Evolutionary conservation across 352 stramenopile species (phyloP).

Genomic region (Phytopythium cucurbitacearum): DNA sequence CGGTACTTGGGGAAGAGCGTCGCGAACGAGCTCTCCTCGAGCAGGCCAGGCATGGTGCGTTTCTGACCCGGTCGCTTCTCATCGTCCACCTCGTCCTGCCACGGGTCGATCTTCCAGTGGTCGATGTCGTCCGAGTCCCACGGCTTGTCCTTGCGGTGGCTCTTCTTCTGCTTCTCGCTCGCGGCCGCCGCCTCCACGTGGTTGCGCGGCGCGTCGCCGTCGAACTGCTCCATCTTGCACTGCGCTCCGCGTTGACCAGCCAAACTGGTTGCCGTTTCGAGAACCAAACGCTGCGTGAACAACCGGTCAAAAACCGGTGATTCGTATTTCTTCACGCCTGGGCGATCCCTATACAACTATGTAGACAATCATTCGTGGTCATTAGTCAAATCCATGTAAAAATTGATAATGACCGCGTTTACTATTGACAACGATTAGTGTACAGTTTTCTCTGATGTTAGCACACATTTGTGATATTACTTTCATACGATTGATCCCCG

Average conservation of each 20-base stretch:
- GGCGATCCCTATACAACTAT: too few relatives aligned
- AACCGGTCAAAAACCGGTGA: not conserved
- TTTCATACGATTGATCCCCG: too few relatives aligned
- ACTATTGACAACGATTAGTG: too few relatives aligned
- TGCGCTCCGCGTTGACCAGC: conserved; percentile 3
- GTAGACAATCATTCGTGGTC: not conserved
- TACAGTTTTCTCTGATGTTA: too few relatives aligned
- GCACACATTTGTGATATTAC: too few relatives aligned
- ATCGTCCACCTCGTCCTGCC: conserved; percentile 72
- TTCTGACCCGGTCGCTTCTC: conserved; percentile 75
- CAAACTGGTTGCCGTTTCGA: not conserved
- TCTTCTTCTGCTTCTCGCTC: conserved; percentile 68
- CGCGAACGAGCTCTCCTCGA: conserved; percentile 99
- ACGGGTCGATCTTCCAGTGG: conserved; percentile 97
- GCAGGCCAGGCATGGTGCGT: conserved; percentile 74
- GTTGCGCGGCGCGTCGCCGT: conserved; percentile 42
- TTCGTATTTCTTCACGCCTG: not conserved
- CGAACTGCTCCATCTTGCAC: conserved; percentile 62
- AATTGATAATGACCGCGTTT: too few relatives aligned
- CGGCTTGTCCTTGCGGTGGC: conserved; percentile 98
- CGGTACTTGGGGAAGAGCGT: conserved; percentile 99
- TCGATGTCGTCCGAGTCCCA: conserved; percentile 98
- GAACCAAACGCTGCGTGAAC: not conserved
- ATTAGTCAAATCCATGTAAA: not conserved
- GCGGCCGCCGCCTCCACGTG: conserved; percentile 35